A percentile compares a stretch with the other conserved stretches of the same genome.
phyloP scores from a whole-genome alignment of 495 filamentous ascomycete genomes.

The Choiromyces venosus region DNA sequence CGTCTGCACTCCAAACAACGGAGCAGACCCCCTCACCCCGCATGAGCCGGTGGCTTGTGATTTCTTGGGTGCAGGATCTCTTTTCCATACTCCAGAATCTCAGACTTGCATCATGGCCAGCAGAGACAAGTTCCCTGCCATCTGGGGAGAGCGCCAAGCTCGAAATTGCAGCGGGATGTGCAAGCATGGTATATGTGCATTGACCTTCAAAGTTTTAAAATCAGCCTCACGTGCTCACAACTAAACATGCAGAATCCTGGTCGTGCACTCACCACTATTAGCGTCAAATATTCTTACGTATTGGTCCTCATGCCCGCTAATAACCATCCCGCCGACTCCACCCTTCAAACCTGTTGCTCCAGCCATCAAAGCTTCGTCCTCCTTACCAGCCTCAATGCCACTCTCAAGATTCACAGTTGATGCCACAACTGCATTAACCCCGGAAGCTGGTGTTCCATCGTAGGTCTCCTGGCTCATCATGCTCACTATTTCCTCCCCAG shows the following conservation, averaged over 20 bases:
- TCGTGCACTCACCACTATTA: constrained; percentile 77
- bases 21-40: constrained; percentile 88
- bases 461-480: constrained; percentile 95
- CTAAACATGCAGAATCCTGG: neutral
- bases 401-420: constrained; percentile 67
- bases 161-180: constrained; percentile 87
- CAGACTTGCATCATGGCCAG: constrained; percentile 87
- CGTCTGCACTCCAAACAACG: constrained; percentile 91
- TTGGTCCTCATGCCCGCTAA: constrained; percentile 90
- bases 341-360: constrained; percentile 79
- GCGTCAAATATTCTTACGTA: constrained; percentile 97
- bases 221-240: neutral
- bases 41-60: constrained; percentile 85
- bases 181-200: constrained; percentile 98
- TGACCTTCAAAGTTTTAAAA: constrained; percentile 58
- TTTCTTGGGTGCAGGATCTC: constrained; percentile 84
- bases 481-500: constrained; percentile 80
- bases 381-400: constrained; percentile 52
- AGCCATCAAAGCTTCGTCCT: constrained; percentile 63
- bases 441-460: constrained; percentile 72
- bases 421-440: constrained; percentile 87
- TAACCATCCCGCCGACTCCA: constrained; percentile 84
- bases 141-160: constrained; percentile 85
- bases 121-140: constrained; percentile 88
- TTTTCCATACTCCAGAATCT: constrained; percentile 98